These are phyloP conservation scores for Sarcocystis neurona DNA, from an alignment of 169 alveolate genomes.

Conservation along the genomic window DNA sequence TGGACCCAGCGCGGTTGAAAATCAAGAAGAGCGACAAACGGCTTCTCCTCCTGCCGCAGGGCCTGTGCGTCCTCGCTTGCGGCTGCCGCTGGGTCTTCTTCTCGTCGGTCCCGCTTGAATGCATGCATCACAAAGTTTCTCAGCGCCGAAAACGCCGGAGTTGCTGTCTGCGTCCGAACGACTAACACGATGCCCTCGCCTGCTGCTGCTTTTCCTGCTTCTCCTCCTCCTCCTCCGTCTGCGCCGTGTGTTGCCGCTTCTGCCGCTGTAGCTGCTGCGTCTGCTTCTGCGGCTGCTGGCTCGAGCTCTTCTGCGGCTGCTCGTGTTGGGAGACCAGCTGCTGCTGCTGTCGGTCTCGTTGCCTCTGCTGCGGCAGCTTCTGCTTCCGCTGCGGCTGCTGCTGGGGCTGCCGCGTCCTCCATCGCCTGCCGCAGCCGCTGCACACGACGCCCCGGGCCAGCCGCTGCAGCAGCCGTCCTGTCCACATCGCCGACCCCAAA, in stretches of 20 bases:
- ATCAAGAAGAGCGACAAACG: neutral
- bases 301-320: neutral
- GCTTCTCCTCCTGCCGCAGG: neutral
- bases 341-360: neutral
- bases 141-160: no score
- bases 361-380: neutral
- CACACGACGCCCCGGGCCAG: slow-evolving; percentile 52
- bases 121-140: no score
- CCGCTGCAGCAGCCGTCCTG: slow-evolving; percentile 58
- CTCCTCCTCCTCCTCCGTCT: neutral
- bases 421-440: slow-evolving; percentile 39
- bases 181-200: no score
- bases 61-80: neutral
- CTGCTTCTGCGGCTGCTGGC: neutral
- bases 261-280: neutral
- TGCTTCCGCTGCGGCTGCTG: neutral
- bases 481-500: neutral
- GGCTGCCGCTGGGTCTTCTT: neutral
- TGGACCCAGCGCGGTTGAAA: slow-evolving; percentile 47
- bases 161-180: no score
- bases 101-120: no score
- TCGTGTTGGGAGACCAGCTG: neutral
- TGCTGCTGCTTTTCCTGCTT: no score
- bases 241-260: neutral
- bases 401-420: neutral